Evolutionary conservation across 2,329 filamentous ascomycete genomes (phyloP).

Genomic region (Sporothrix brunneoviolacea): DNA sequence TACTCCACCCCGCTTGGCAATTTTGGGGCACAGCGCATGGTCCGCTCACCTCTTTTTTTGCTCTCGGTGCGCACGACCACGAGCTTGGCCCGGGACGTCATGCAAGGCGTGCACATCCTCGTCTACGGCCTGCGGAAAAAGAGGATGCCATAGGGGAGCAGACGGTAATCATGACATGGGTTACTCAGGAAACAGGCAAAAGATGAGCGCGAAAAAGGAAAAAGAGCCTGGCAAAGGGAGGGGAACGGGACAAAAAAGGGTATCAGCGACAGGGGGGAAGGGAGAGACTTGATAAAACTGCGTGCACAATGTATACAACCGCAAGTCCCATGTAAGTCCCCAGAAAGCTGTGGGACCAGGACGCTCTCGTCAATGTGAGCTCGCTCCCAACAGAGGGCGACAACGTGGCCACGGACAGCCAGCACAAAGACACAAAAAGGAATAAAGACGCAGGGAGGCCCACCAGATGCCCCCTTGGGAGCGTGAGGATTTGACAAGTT

Average conservation of each 20-base stretch:
- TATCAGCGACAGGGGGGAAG: not conserved
- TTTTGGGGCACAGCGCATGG: not conserved
- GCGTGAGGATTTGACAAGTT: too few relatives aligned
- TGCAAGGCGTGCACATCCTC: conserved; percentile 4
- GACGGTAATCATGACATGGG: not conserved
- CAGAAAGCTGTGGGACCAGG: not conserved
- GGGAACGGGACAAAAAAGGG: not conserved
- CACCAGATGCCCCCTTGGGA: not conserved
- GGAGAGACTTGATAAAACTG: not conserved
- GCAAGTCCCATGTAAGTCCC: not conserved
- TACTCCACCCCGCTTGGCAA: not conserved
- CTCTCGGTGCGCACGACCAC: not conserved
- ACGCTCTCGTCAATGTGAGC: not conserved
- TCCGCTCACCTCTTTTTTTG: not conserved
- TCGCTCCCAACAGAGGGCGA: not conserved
- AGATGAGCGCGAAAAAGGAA: not conserved
- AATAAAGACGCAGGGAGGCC: not conserved
- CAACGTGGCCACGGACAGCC: not conserved
- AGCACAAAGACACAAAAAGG: not conserved
- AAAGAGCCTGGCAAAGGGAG: not conserved
- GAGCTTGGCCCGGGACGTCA: not conserved
- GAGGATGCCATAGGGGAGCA: not conserved
- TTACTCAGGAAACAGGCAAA: not conserved
- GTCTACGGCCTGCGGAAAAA: not conserved
- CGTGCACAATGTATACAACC: not conserved